Evolutionary conservation across 228 moss, liverwort and hornwort species (phyloP).

Genomic region (Sphagnum magellanicum): DNA sequence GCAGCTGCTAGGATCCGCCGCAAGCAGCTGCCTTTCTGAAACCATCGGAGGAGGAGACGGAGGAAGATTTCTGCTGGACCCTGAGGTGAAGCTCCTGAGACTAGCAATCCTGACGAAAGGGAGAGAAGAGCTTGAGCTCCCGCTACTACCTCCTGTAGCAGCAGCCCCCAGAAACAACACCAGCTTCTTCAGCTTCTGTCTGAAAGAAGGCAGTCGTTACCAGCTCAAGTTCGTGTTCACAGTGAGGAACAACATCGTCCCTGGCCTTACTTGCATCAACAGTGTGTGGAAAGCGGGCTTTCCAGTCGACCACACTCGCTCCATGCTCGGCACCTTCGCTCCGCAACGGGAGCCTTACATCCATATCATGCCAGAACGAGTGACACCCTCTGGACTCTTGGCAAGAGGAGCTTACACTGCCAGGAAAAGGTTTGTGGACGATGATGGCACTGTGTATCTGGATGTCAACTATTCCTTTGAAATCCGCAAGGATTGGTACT

Average conservation of each 20-base stretch:
- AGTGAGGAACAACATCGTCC: slow-evolving; percentile 50
- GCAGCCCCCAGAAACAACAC: slow-evolving; percentile 18
- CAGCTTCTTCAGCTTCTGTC: slow-evolving; percentile 42
- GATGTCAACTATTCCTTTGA: slow-evolving; percentile 58
- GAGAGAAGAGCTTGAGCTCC: slow-evolving; percentile 34
- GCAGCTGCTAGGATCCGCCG: slow-evolving; percentile 40
- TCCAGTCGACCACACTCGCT: slow-evolving; percentile 48
- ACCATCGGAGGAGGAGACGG: neutral
- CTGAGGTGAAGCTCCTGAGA: slow-evolving; percentile 37
- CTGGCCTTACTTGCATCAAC: slow-evolving; percentile 50
- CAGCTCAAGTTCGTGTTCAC: slow-evolving; percentile 48
- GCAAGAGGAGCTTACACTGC: slow-evolving; percentile 62
- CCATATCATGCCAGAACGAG: slow-evolving; percentile 45
- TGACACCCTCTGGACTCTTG: slow-evolving; percentile 44
- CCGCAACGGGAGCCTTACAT: slow-evolving; percentile 51
- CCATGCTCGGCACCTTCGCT: slow-evolving; percentile 59
- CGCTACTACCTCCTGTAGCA: slow-evolving; percentile 27
- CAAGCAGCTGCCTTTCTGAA: slow-evolving; percentile 30
- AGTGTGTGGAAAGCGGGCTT: slow-evolving; percentile 61
- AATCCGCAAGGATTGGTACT: slow-evolving; percentile 57
- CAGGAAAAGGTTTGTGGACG: slow-evolving; percentile 45
- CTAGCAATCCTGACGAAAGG: slow-evolving; percentile 45
- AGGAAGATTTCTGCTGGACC: slow-evolving; percentile 22
- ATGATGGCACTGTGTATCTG: slow-evolving; percentile 37
- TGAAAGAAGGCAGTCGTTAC: slow-evolving; percentile 49